phyloP scores from a whole-genome alignment of 2,329 filamentous ascomycete species.

The Diaporthe eres region DNA sequence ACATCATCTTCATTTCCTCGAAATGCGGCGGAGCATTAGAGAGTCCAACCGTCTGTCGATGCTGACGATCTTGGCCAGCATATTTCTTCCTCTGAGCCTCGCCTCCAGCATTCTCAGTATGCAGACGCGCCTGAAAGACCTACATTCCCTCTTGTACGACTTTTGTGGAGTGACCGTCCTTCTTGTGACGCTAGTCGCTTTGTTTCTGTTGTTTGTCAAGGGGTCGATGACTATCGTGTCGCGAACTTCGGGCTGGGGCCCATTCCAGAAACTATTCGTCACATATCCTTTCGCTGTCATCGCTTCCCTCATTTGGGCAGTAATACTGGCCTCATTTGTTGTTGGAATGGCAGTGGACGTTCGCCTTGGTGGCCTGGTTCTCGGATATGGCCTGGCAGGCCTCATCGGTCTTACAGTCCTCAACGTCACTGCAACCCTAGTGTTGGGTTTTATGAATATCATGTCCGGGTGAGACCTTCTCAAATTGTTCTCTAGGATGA shows the following conservation, averaged over 20 bases:
- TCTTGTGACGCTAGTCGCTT: not conserved
- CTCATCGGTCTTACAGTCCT: not conserved
- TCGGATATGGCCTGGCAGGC: not conserved
- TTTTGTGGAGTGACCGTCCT: not conserved
- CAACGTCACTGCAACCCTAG: too few species aligned
- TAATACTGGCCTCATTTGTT: not conserved
- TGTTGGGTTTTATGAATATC: too few species aligned
- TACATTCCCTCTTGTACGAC: not conserved
- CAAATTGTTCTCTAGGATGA: too few species aligned
- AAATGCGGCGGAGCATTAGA: not conserved
- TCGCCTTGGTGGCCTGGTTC: not conserved
- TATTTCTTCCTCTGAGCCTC: not conserved
- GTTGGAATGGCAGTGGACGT: not conserved
- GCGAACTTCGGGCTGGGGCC: not conserved
- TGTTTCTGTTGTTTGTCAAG: not conserved
- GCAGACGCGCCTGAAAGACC: not conserved
- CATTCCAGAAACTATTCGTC: not conserved
- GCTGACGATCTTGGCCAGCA: not conserved
- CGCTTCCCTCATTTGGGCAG: not conserved
- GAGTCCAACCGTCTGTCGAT: not conserved
- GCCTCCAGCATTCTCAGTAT: not conserved
- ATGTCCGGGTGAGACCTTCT: too few species aligned
- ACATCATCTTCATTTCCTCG: not conserved
- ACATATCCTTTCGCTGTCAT: not conserved
- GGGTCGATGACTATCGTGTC: not conserved